phyloP scores from a whole-genome alignment of 31 red algal genomes.

The Odonthalia washingtoniensis region DNA sequence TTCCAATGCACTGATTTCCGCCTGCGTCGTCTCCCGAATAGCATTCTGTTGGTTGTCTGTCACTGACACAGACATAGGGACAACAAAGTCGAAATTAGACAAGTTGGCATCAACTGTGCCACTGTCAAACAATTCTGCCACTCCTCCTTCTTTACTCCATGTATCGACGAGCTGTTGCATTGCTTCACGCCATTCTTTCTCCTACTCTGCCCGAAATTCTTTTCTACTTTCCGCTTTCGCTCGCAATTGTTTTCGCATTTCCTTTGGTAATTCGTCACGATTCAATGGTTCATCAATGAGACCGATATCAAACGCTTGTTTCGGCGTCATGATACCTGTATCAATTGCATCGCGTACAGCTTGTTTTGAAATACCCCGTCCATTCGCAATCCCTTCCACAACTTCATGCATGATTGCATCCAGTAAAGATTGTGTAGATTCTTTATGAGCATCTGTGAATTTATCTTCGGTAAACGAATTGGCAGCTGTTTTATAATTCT shows the following conservation, averaged over 20 bases:
- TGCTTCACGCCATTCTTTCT: conserved; percentile 60
- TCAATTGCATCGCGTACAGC: conserved; percentile 64
- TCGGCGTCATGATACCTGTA: conserved; percentile 58
- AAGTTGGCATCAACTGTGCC: conserved; percentile 40
- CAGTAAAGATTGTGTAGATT: conserved; percentile 65
- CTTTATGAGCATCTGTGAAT: conserved; percentile 81
- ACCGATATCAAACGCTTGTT: conserved; percentile 56
- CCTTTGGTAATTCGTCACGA: too few species aligned
- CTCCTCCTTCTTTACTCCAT: conserved; percentile 43
- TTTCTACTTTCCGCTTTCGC: conserved; percentile 31
- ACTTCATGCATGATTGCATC: conserved; percentile 65
- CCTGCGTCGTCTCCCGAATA: conserved; percentile 35
- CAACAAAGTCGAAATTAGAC: conserved; percentile 40
- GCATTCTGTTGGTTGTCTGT: conserved; percentile 41
- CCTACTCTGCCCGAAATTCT: conserved; percentile 32
- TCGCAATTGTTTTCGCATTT: too few species aligned
- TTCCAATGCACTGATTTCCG: conserved; percentile 63
- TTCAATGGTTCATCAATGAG: too few species aligned
- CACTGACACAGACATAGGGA: conserved; percentile 43
- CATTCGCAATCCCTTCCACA: conserved; percentile 42
- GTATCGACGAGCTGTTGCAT: conserved; percentile 45
- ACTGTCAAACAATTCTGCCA: conserved; percentile 48
- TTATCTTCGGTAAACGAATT: conserved; percentile 73
- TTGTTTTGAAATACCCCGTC: conserved; percentile 46
- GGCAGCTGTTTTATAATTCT: too few species aligned